Evolutionary conservation across 371 early-diverging fungal genomes (phyloP), one percentile per base, ranked within the genome.

Genomic region (Nematocida ausubeli): DNA sequence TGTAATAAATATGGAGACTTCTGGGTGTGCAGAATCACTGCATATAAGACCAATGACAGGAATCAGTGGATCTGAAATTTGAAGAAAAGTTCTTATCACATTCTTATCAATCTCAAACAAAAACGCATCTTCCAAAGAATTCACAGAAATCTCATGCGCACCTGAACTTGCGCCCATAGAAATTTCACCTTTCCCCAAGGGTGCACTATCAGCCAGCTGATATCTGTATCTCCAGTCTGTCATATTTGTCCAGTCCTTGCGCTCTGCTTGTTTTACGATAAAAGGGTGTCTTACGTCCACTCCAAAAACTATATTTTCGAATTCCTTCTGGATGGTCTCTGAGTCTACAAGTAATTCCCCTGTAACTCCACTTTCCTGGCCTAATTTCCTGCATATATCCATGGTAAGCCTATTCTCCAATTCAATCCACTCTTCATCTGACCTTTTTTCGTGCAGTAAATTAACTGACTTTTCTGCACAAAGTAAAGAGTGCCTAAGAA

Each of bases 401-500:
- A 26, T 12, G 6, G 34, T 26, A 26, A 97, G 86, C 69, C 88
- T 86, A 28, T 91, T 91, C 88, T 98, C 99, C 7, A 94, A 92
- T 86, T 91, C 90, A 66, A 93, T 91, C 99, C 99, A 98, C 84
- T 95, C 94, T 85, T 91, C 92, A 83, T 95, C 96, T 1, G 92
- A 88, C 65, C 93, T 83, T 0, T 92, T 90, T 64, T 95, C 28
- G 95, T 93, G 89, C 79, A 96, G 86, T 50, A 95, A 89, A 85
- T 92, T 90, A 89, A 93, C 93, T 66, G 95, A 91, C 86, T 92
- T 92, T 84, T 94, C 93, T 69, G 90, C 91, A 87, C 95, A 93
- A 42, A 96, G 92, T 84, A 94, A 94, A 56, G 94, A 88, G 4
- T 94, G 93, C 78, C 96, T 90, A 81, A 98, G 87, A 70, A 97